Conservation (phyloP, 345 rosid species). For the thale cress (Arabidopsis thaliana) region DNA sequence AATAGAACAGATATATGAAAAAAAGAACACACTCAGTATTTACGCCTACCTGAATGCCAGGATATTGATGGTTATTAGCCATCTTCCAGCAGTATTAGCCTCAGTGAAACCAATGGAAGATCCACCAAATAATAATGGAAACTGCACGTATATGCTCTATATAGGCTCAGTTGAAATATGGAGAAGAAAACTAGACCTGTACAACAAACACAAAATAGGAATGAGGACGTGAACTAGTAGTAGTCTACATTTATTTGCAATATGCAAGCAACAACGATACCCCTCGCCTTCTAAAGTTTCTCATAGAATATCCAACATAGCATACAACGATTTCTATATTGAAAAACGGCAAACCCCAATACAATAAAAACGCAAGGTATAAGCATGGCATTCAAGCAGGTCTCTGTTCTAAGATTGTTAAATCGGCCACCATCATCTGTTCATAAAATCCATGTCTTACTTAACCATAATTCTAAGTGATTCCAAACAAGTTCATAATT, state of each 20-base stretch:
- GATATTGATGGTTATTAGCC: constrained; percentile 79
- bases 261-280: not conserved
- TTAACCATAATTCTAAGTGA: constrained; percentile 12
- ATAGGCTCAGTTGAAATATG: constrained; percentile 10
- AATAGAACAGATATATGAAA: not conserved
- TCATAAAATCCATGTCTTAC: not conserved
- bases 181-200: constrained; percentile 31
- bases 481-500: constrained; percentile 19
- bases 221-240: constrained; percentile 8
- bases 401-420: not conserved
- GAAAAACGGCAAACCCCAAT: not conserved
- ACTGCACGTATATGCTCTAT: constrained; percentile 15
- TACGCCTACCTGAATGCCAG: constrained; percentile 66
- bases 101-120: constrained; percentile 42
- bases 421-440: not conserved
- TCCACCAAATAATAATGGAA: constrained; percentile 26
- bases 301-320: not conserved
- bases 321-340: not conserved
- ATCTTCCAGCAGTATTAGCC: constrained; percentile 50
- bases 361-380: not conserved
- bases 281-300: not conserved
- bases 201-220: constrained; percentile 16
- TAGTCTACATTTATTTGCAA: not conserved
- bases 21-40: constrained; percentile 8
- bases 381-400: constrained; percentile 9